These are phyloP conservation scores for Saccharomycopsis sp. DNA, from an alignment of 805 yeast species.

Conservation along the genomic window DNA sequence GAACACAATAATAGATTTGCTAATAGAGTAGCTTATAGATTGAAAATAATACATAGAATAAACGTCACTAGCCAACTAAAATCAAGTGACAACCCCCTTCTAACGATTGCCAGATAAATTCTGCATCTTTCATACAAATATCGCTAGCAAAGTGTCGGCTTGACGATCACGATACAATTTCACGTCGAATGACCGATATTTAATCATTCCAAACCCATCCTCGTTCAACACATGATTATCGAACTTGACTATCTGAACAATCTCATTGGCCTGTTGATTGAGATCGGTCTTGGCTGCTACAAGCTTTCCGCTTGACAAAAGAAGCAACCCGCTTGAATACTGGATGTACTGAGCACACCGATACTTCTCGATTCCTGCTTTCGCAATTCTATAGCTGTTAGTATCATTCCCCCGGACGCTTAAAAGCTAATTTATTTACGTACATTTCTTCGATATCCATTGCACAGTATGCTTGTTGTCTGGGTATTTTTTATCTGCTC, in stretches of 20 bases:
- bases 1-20: not conserved
- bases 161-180: not conserved
- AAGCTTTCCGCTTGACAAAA: not conserved
- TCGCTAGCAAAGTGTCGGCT: not conserved
- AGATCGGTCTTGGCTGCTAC: not conserved
- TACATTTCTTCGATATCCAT: not conserved
- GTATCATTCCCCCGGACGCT: not conserved
- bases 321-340: constrained; percentile 1
- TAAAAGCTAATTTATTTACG: not conserved
- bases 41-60: not conserved
- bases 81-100: no score
- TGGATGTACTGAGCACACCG: not conserved
- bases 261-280: not conserved
- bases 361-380: not conserved
- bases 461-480: no score
- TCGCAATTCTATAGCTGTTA: not conserved
- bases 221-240: not conserved
- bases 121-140: not conserved
- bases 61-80: not conserved
- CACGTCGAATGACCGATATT: not conserved
- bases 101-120: not conserved
- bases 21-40: not conserved
- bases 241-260: not conserved
- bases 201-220: not conserved
- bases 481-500: no score